Conservation (phyloP, 805 yeast genomes). For the Hanseniaspora jakobsenii region DNA sequence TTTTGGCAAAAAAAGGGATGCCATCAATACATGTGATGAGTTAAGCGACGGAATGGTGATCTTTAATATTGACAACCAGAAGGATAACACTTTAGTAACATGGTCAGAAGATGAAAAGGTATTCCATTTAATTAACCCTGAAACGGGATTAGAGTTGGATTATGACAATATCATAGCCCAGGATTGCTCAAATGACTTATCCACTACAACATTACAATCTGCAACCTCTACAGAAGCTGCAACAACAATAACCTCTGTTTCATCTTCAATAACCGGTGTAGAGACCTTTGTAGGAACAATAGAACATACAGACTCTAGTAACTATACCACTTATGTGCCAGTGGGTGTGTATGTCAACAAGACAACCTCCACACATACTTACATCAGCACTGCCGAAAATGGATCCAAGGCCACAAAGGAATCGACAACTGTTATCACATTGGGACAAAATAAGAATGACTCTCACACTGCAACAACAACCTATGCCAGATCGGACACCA, state of each 20-base stretch:
- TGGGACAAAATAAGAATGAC: not conserved
- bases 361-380: not conserved
- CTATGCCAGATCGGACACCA: constrained; percentile 6
- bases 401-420: not conserved
- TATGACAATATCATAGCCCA: constrained; percentile 20
- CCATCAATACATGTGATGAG: constrained; percentile 18
- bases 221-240: constrained; percentile 3
- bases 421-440: not conserved
- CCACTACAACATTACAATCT: constrained; percentile 2
- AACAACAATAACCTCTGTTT: not conserved
- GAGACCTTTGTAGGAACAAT: constrained; percentile 13
- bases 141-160: constrained; percentile 17
- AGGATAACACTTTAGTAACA: constrained; percentile 19
- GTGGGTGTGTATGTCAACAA: not conserved
- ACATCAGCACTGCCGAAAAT: constrained; percentile 3
- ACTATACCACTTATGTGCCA: constrained; percentile 12
- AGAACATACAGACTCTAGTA: not conserved
- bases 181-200: constrained; percentile 16
- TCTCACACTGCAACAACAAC: constrained; percentile 4
- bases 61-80: constrained; percentile 18
- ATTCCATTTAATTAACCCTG: constrained; percentile 20
- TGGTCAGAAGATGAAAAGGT: constrained; percentile 23
- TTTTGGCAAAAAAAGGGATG: not conserved
- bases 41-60: constrained; percentile 23
- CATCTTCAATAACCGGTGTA: not conserved